phyloP scores from a whole-genome alignment of 176 grass and related monocot genomes.

The Melocanna baccifera region DNA sequence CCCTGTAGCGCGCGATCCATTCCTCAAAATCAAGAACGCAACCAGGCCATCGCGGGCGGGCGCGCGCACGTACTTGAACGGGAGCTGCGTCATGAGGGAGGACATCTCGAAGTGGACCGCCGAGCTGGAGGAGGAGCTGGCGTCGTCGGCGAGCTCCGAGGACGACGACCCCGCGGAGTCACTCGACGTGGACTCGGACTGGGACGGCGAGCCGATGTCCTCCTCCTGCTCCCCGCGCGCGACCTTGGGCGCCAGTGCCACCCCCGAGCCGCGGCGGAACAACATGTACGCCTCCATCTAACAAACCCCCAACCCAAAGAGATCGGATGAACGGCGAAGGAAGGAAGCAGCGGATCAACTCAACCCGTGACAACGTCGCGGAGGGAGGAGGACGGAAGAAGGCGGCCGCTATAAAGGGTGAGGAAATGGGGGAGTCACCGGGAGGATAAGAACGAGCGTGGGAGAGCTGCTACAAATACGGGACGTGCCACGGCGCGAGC shows the following conservation, averaged over 20 bases:
- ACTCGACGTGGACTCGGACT: conserved; percentile 36
- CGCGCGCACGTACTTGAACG: conserved; percentile 46
- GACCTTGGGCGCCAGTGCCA: background rate
- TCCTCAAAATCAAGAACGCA: background rate
- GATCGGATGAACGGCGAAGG: background rate
- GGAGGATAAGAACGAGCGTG: conserved; percentile 42
- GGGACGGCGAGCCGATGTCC: conserved; percentile 60
- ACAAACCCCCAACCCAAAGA: background rate
- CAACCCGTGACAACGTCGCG: background rate
- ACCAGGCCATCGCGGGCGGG: background rate
- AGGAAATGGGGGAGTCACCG: background rate
- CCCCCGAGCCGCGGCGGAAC: background rate
- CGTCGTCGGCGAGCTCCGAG: conserved; percentile 57
- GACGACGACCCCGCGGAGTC: conserved; percentile 15
- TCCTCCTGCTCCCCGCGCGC: conserved; percentile 51
- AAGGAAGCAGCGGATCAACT: background rate
- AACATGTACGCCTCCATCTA: conserved; percentile 44
- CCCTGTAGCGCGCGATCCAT: background rate
- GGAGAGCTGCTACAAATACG: background rate
- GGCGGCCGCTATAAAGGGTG: background rate
- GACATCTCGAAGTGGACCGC: conserved; percentile 57
- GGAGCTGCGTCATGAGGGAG: conserved; percentile 57
- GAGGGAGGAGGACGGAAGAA: background rate
- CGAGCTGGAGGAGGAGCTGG: conserved; percentile 42
- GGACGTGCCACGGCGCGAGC: conserved; percentile 14